Conservation (phyloP, 192 early-diverging fungal species). For the Gamsiella multidivaricata region DNA sequence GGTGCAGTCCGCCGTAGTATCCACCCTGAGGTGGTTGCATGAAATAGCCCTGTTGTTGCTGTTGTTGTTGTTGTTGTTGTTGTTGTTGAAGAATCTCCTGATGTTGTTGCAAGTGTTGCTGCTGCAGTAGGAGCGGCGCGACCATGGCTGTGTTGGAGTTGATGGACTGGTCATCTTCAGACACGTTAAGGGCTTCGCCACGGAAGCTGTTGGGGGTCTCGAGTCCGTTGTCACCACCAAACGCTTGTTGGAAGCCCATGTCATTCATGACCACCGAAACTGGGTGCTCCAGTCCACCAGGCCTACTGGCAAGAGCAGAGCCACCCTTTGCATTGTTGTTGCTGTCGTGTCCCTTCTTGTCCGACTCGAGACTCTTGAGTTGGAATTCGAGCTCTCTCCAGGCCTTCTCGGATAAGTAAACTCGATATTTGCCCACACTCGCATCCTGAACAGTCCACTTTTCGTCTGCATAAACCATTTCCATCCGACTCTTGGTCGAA, state of each 20-base stretch:
- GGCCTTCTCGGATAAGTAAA: constrained; percentile 78
- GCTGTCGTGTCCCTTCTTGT: constrained; percentile 64
- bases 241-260: constrained; percentile 48
- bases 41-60: constrained; percentile 37
- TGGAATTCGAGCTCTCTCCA: constrained; percentile 90
- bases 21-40: constrained; percentile 35
- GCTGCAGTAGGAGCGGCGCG: constrained; percentile 44
- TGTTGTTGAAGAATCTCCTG: constrained; percentile 49
- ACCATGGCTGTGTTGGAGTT: constrained; percentile 47
- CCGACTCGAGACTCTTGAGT: constrained; percentile 77
- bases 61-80: constrained; percentile 48
- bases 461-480: constrained; percentile 21
- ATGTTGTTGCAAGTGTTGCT: constrained; percentile 48
- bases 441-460: constrained; percentile 38
- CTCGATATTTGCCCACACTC: constrained; percentile 53
- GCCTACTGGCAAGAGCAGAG: constrained; percentile 4
- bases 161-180: constrained; percentile 51
- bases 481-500: constrained; percentile 30
- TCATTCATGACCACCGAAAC: constrained; percentile 31
- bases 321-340: too few relatives aligned
- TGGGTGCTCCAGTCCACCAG: constrained; percentile 48
- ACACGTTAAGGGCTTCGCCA: constrained; percentile 42
- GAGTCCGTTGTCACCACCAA: constrained; percentile 37
- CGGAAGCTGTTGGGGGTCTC: constrained; percentile 45
- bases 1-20: constrained; percentile 36